These are phyloP conservation scores for Amanita rimosa DNA, from an alignment of 768 basidiomycete genomes.

Conservation along the genomic window DNA sequence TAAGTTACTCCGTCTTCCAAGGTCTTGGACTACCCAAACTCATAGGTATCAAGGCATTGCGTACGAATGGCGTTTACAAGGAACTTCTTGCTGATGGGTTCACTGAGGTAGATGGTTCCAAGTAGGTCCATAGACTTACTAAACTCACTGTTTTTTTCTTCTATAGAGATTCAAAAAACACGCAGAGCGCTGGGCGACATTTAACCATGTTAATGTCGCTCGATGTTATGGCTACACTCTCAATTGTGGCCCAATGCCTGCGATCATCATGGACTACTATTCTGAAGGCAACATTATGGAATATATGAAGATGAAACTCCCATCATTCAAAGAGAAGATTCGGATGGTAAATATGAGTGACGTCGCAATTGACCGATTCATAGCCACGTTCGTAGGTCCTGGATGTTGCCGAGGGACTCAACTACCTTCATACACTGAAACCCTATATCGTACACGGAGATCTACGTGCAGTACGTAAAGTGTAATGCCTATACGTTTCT, in stretches of 20 bases:
- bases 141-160: neutral
- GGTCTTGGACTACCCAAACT: too few relatives aligned
- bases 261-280: neutral
- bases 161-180: neutral
- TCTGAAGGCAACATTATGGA: neutral
- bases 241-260: neutral
- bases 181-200: neutral
- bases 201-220: neutral
- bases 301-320: neutral
- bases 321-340: neutral
- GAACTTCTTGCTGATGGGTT: too few relatives aligned
- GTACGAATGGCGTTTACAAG: too few relatives aligned
- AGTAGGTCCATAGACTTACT: too few relatives aligned
- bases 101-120: too few relatives aligned
- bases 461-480: conserved; percentile 12
- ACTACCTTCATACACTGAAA: conserved; percentile 14
- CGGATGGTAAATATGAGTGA: neutral
- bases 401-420: conserved; percentile 11
- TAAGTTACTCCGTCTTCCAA: too few relatives aligned
- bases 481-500: neutral
- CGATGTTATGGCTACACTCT: neutral
- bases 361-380: neutral
- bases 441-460: conserved; percentile 16
- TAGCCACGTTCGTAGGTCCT: neutral
- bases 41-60: too few relatives aligned